phyloP scores from a whole-genome alignment of 2,329 filamentous ascomycete species.

The Paradendryphiella salina region DNA sequence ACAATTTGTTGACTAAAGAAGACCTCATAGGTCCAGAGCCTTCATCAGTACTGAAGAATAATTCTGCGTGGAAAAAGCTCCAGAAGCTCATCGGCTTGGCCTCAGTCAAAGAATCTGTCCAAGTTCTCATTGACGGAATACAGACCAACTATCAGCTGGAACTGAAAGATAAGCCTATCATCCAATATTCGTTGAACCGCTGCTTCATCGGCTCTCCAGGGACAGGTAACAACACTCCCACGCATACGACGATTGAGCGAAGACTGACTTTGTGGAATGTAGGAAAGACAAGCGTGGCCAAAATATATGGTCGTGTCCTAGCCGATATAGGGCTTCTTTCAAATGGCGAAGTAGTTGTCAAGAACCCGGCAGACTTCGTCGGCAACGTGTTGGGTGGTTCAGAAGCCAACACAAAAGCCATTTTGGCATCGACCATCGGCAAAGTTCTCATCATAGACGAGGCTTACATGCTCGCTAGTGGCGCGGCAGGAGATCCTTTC shows the following conservation, averaged over 20 bases:
- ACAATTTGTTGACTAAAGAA: constrained; percentile 63
- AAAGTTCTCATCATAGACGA: constrained; percentile 83
- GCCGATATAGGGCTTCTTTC: constrained; percentile 68
- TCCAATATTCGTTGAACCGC: constrained; percentile 67
- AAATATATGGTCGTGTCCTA: constrained; percentile 70
- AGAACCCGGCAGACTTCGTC: constrained; percentile 75
- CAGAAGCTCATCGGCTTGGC: constrained; percentile 62
- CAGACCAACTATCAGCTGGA: constrained; percentile 68
- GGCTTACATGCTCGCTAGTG: constrained; percentile 66
- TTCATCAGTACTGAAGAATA: constrained; percentile 55
- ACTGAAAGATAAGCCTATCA: constrained; percentile 59
- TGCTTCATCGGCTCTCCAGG: constrained; percentile 74
- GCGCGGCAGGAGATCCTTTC: constrained; percentile 52
- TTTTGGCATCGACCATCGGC: constrained; percentile 66
- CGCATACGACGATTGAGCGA: constrained; percentile 25
- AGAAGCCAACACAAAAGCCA: constrained; percentile 71
- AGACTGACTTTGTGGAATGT: not conserved
- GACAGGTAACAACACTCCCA: constrained; percentile 70
- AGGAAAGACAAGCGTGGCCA: constrained; percentile 57
- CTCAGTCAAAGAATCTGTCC: constrained; percentile 64
- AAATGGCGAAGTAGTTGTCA: constrained; percentile 71
- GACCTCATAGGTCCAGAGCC: constrained; percentile 75
- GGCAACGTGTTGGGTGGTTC: constrained; percentile 66
- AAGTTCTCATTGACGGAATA: constrained; percentile 63
- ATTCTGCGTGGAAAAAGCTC: constrained; percentile 61